These are phyloP conservation scores for Hsuehochloa calcarea DNA, from an alignment of 176 grass and related monocot species.

Conservation along the genomic window DNA sequence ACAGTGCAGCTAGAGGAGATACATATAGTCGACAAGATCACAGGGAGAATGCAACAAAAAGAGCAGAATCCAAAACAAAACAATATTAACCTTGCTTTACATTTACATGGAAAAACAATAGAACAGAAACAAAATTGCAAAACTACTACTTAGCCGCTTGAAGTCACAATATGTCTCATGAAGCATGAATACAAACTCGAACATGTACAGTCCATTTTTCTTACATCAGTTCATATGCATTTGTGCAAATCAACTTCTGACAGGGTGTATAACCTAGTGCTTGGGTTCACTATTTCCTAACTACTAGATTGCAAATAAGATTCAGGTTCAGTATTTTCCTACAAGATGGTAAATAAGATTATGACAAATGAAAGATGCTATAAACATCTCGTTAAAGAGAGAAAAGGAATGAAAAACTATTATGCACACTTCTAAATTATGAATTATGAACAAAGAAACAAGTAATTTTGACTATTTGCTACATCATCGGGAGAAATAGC, in stretches of 20 bases:
- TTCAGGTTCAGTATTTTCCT: background rate
- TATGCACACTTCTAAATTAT: background rate
- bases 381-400: background rate
- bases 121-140: background rate
- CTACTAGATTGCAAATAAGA: conserved; percentile 18
- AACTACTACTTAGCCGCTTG: conserved; percentile 10
- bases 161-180: background rate
- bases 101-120: background rate
- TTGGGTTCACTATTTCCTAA: conserved; percentile 9
- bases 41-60: background rate
- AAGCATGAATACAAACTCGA: conserved; percentile 8
- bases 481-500: background rate
- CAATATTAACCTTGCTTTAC: background rate
- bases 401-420: background rate
- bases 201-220: background rate
- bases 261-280: background rate
- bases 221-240: conserved; percentile 7
- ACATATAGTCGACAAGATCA: conserved; percentile 16
- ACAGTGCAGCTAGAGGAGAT: conserved; percentile 20
- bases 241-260: conserved; percentile 1
- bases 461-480: background rate
- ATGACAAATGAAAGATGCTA: background rate
- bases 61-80: conserved; percentile 10
- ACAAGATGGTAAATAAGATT: conserved; percentile 24
- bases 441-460: background rate